Conservation (phyloP, 345 rosid species). For the Eucalyptus leucophloia region DNA sequence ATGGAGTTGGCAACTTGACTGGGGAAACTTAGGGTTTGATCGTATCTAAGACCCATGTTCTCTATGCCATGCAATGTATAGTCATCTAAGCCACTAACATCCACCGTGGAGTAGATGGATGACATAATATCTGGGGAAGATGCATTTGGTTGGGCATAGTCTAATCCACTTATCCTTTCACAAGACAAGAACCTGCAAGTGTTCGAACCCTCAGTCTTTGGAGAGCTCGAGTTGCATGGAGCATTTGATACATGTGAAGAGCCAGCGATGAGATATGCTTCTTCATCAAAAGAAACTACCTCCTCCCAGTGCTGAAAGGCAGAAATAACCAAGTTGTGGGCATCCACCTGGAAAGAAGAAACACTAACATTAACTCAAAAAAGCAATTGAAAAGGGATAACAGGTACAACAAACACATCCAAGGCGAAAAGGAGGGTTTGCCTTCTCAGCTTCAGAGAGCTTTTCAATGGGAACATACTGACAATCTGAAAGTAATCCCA, state of each 20-base stretch:
- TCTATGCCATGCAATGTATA: constrained; percentile 40
- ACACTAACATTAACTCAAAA: neutral
- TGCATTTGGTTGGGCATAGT: constrained; percentile 36
- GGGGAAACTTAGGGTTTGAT: constrained; percentile 32
- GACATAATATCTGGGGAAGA: constrained; percentile 59
- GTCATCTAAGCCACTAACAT: constrained; percentile 45
- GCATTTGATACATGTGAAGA: constrained; percentile 19
- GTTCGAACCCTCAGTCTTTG: constrained; percentile 22
- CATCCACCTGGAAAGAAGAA: constrained; percentile 36
- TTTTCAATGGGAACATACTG: constrained; percentile 53
- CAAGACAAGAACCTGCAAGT: constrained; percentile 24
- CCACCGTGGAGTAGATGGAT: constrained; percentile 46
- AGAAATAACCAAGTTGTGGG: constrained; percentile 46
- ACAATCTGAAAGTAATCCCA: constrained; percentile 62
- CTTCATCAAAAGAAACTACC: constrained; percentile 59
- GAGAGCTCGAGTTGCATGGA: constrained; percentile 19
- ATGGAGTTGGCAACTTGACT: constrained; percentile 26
- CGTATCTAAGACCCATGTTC: constrained; percentile 42
- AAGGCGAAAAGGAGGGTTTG: constrained; percentile 6
- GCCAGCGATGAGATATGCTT: constrained; percentile 28
- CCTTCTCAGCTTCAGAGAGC: constrained; percentile 84
- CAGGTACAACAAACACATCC: neutral
- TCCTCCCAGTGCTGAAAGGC: constrained; percentile 59
- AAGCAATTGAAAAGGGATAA: neutral
- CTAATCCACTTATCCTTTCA: constrained; percentile 39